Conservation (phyloP, 257 asterid genomes). For the Phtheirospermum japonicum region DNA sequence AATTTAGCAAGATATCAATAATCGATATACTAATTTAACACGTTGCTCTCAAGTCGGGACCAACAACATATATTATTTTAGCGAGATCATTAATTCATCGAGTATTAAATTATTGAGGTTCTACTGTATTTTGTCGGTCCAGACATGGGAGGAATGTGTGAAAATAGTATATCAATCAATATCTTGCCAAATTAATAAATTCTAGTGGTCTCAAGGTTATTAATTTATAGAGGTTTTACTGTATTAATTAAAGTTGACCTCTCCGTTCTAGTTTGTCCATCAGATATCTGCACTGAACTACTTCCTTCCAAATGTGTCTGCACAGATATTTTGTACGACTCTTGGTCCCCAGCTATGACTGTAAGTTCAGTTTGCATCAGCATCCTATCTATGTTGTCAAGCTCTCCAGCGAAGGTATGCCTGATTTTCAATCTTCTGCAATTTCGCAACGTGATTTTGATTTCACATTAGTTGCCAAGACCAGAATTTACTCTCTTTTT, state of each 20-base stretch:
- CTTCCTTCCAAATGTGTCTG: not conserved
- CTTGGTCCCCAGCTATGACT: constrained; percentile 99
- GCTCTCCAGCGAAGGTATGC: constrained; percentile 85
- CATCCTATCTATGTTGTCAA: constrained; percentile 95
- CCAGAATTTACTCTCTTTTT: not conserved
- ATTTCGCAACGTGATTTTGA: constrained; percentile 4
- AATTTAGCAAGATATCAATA: no score
- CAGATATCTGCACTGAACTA: constrained; percentile 6
- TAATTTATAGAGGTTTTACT: no score
- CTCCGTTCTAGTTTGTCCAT: constrained; percentile 15
- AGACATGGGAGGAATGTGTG: no score
- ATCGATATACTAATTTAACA: no score
- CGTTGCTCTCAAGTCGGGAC: no score
- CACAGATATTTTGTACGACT: constrained; percentile 88
- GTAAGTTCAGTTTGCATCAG: constrained; percentile 95
- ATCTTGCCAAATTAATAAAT: no score
- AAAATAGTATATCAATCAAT: no score
- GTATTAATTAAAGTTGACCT: not conserved
- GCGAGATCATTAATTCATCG: no score
- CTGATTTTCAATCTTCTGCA: not conserved
- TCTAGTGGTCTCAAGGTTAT: not conserved
- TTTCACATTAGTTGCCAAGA: not conserved
- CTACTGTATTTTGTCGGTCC: no score
- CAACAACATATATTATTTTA: no score
- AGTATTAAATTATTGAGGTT: no score